Evolutionary conservation across 768 basidiomycete genomes (phyloP).

Genomic region (Stropharia rugosoannulata): DNA sequence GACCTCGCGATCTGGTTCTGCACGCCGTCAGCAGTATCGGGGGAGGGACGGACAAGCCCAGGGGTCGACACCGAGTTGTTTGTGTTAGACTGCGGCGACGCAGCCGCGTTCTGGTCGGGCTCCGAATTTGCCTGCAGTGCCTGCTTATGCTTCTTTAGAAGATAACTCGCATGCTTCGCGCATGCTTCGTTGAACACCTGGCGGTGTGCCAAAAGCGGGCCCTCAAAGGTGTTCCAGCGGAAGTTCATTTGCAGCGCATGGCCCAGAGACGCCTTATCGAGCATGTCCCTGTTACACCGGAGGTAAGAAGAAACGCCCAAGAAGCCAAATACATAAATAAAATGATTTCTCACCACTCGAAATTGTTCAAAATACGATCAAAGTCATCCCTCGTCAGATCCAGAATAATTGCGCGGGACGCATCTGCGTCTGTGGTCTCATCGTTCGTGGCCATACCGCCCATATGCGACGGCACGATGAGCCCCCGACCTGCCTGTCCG

Average conservation of each 20-base stretch:
- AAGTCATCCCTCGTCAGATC: conserved; percentile 62
- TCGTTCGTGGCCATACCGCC: neutral
- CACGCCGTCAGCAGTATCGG: conserved; percentile 7
- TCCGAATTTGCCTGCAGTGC: neutral
- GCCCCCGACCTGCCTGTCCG: neutral
- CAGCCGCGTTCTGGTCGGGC: neutral
- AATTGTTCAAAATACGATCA: conserved; percentile 53
- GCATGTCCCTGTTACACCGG: conserved; percentile 54
- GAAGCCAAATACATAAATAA: neutral
- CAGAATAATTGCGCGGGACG: conserved; percentile 36
- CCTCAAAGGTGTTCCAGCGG: conserved; percentile 42
- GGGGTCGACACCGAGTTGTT: conserved; percentile 14
- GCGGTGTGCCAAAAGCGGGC: conserved; percentile 45
- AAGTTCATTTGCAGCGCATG: conserved; percentile 47
- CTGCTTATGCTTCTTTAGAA: conserved; percentile 28
- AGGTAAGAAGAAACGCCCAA: neutral
- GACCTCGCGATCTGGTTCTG: conserved; percentile 8
- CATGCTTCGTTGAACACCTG: conserved; percentile 58
- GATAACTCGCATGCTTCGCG: conserved; percentile 54
- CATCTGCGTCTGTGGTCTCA: conserved; percentile 19
- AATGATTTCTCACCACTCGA: conserved; percentile 53
- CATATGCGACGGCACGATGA: conserved; percentile 4
- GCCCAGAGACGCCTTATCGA: conserved; percentile 51
- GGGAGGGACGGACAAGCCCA: conserved; percentile 9
- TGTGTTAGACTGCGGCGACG: neutral